Conservation (phyloP, 1,284 basidiomycete genomes). For the Apiotrichum veenhuisii region DNA sequence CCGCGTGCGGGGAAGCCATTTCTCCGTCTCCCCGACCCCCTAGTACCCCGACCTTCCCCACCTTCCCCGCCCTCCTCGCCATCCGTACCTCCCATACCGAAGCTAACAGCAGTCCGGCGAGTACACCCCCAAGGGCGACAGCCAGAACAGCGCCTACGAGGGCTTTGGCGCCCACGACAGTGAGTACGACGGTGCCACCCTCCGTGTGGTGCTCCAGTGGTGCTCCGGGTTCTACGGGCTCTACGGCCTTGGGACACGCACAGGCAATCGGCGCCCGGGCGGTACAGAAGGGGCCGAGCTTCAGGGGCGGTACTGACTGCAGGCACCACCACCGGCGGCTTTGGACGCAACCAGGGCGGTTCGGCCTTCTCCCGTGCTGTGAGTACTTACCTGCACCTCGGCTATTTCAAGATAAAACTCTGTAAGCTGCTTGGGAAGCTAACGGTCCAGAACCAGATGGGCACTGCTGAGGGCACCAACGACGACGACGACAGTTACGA, state of each 20-base stretch:
- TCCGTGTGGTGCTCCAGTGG: too few species aligned
- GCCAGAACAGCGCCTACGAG: conserved; percentile 21
- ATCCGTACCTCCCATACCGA: neutral
- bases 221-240: too few species aligned
- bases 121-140: neutral
- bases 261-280: too few species aligned
- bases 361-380: conserved; percentile 35
- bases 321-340: conserved; percentile 42
- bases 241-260: too few species aligned
- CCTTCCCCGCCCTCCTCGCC: neutral
- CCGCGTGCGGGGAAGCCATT: too few species aligned
- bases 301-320: neutral
- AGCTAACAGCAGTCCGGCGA: neutral
- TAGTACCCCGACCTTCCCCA: neutral
- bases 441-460: conserved; percentile 25
- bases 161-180: conserved; percentile 32
- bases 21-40: neutral
- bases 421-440: neutral
- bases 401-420: neutral
- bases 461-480: conserved; percentile 13
- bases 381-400: conserved; percentile 3
- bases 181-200: conserved; percentile 17
- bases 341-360: conserved; percentile 36
- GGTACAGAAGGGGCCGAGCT: too few species aligned
- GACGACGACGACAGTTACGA: conserved; percentile 15